These are phyloP conservation scores for Cryphonectria carpinicola DNA, from an alignment of 2,329 filamentous ascomycete genomes.

Conservation along the genomic window DNA sequence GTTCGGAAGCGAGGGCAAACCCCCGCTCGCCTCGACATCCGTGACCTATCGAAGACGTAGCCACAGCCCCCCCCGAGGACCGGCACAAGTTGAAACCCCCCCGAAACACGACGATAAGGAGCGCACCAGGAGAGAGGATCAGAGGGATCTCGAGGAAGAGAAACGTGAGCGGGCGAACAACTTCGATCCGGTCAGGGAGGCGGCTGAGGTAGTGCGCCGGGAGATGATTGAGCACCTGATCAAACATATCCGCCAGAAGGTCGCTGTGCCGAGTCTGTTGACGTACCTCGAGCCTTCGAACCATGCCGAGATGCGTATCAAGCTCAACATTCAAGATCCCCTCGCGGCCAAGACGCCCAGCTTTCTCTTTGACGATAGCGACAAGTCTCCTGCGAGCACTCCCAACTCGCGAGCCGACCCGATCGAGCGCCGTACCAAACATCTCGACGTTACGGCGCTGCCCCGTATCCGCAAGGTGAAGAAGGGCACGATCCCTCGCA, in stretches of 20 bases:
- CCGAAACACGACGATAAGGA: constrained; percentile 69
- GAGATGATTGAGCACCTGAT: constrained; percentile 88
- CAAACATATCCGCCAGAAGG: constrained; percentile 83
- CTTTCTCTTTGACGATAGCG: constrained; percentile 62
- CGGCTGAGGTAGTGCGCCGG: constrained; percentile 74
- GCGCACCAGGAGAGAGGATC: constrained; percentile 70
- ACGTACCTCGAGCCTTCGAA: constrained; percentile 82
- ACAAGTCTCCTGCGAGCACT: constrained; percentile 66
- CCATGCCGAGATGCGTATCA: constrained; percentile 77
- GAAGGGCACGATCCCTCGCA: constrained; percentile 59
- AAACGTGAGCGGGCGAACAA: constrained; percentile 85
- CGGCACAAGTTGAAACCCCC: constrained; percentile 44
- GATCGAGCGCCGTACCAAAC: constrained; percentile 62
- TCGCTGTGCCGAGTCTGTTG: constrained; percentile 80
- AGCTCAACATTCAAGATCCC: constrained; percentile 75
- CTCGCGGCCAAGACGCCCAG: constrained; percentile 58
- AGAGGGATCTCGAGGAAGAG: constrained; percentile 84
- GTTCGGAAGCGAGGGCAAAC: constrained; percentile 37
- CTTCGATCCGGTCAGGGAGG: constrained; percentile 87
- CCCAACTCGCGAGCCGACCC: constrained; percentile 66
- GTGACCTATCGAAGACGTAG: constrained; percentile 39
- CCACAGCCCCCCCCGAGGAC: constrained; percentile 42
- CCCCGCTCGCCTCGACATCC: constrained; percentile 37
- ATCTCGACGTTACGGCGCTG: constrained; percentile 65
- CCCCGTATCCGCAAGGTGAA: constrained; percentile 77